These are phyloP conservation scores for Kazachstania sp. DNA, from an alignment of 1,139 yeast genomes.

Conservation along the genomic window DNA sequence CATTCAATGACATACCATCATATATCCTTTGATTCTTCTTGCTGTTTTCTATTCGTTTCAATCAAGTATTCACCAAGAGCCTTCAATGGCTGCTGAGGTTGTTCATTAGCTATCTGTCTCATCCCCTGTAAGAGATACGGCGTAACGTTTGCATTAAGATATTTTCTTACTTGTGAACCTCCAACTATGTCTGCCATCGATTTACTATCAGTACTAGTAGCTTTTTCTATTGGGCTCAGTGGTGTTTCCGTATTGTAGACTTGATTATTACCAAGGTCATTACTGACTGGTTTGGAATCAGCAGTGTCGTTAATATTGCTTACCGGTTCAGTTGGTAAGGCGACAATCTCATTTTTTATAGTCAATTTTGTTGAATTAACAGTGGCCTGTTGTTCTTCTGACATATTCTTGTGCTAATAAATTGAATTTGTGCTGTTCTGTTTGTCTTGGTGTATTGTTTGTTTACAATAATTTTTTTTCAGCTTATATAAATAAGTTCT, in stretches of 20 bases:
- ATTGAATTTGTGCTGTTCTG: too few species aligned
- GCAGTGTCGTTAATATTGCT: not conserved
- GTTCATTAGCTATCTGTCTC: slow-evolving; percentile 45
- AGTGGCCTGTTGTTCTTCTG: too few species aligned
- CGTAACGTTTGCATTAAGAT: slow-evolving; percentile 67
- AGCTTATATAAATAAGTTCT: too few species aligned
- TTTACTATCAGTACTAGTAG: not conserved
- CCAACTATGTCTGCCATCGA: slow-evolving; percentile 47
- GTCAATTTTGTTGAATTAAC: too few species aligned
- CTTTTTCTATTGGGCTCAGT: not conserved
- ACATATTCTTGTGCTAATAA: too few species aligned
- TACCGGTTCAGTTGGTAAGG: too few species aligned
- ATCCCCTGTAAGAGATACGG: slow-evolving; percentile 61
- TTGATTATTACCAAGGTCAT: not conserved
- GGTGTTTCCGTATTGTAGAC: not conserved
- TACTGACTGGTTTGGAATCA: too few species aligned
- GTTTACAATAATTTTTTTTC: too few species aligned
- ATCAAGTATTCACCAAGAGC: slow-evolving; percentile 67
- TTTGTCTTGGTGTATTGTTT: too few species aligned
- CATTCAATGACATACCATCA: not conserved
- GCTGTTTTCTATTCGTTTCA: slow-evolving; percentile 33
- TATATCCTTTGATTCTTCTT: not conserved
- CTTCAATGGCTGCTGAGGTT: slow-evolving; percentile 62
- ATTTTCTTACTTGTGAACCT: slow-evolving; percentile 73
- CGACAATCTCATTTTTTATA: too few species aligned